Evolutionary conservation across 108 stramenopile species (phyloP).

Genomic region (Cyclotella sp.): DNA sequence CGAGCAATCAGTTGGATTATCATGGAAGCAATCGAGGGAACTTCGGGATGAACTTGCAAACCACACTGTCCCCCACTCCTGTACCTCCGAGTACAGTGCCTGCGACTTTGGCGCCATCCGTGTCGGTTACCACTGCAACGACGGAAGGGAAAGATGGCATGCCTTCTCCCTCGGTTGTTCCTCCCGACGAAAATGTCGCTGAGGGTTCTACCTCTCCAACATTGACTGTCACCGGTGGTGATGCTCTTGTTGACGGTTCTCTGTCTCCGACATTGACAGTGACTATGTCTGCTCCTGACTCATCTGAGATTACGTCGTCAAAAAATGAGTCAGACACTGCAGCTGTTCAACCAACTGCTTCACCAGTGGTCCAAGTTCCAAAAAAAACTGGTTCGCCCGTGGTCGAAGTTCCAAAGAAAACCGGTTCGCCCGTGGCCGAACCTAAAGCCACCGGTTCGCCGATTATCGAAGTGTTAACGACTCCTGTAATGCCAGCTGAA

Average conservation of each 20-base stretch:
- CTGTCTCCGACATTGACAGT: not conserved
- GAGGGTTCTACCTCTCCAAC: not conserved
- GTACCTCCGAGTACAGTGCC: not conserved
- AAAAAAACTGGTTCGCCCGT: not conserved
- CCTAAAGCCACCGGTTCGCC: not conserved
- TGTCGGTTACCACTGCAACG: not conserved
- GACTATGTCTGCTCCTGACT: not conserved
- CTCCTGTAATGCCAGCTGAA: not conserved
- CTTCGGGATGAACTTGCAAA: slow-evolving; percentile 13
- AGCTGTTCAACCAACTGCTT: not conserved
- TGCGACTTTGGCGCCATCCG: not conserved
- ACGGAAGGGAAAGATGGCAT: slow-evolving; percentile 7
- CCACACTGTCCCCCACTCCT: not conserved
- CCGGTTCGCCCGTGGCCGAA: not conserved
- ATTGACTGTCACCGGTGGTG: not conserved
- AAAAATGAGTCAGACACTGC: not conserved
- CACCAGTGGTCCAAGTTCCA: not conserved
- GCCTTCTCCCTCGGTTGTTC: not conserved
- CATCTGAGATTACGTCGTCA: not conserved
- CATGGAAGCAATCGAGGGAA: slow-evolving; percentile 30
- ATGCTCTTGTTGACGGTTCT: not conserved
- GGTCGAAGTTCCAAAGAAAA: not conserved
- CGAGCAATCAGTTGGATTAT: slow-evolving; percentile 42
- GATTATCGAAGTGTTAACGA: not conserved
- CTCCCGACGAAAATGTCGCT: not conserved